phyloP scores from a whole-genome alignment of 208 protist species.

The Wallacemonas sp. region DNA sequence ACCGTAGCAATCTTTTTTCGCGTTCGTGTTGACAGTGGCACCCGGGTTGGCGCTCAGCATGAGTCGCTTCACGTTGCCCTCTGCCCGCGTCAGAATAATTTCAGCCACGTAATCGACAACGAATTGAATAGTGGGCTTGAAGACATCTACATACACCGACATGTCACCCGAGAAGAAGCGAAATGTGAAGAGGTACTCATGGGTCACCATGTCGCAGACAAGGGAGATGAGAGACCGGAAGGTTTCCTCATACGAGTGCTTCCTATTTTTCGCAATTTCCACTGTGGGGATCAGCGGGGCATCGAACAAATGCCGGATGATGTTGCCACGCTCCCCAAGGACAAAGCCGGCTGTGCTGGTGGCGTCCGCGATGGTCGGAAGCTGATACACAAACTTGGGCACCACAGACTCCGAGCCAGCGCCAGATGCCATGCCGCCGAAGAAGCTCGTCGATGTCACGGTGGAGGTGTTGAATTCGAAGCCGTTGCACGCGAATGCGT shows the following conservation, averaged over 20 bases:
- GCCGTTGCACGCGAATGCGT: constrained; percentile 70
- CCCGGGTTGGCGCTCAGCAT: constrained; percentile 48
- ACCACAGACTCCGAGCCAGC: not conserved
- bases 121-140: constrained; percentile 76
- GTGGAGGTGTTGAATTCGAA: constrained; percentile 55
- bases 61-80: constrained; percentile 32
- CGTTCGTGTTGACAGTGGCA: constrained; percentile 46
- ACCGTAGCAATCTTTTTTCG: constrained; percentile 73
- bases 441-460: constrained; percentile 9
- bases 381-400: constrained; percentile 33
- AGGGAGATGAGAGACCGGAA: constrained; percentile 73
- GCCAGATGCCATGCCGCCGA: not conserved
- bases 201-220: constrained; percentile 77
- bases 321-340: constrained; percentile 55
- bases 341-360: constrained; percentile 25
- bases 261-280: constrained; percentile 45
- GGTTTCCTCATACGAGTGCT: constrained; percentile 84
- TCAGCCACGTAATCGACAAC: constrained; percentile 83
- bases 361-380: constrained; percentile 54
- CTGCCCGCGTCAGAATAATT: constrained; percentile 52
- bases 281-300: constrained; percentile 75
- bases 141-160: constrained; percentile 76
- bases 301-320: constrained; percentile 49
- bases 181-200: constrained; percentile 90
- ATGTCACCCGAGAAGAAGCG: constrained; percentile 82